These are phyloP conservation scores for Suhomyces taliae DNA, from an alignment of 1,139 yeast genomes.

Conservation along the genomic window DNA sequence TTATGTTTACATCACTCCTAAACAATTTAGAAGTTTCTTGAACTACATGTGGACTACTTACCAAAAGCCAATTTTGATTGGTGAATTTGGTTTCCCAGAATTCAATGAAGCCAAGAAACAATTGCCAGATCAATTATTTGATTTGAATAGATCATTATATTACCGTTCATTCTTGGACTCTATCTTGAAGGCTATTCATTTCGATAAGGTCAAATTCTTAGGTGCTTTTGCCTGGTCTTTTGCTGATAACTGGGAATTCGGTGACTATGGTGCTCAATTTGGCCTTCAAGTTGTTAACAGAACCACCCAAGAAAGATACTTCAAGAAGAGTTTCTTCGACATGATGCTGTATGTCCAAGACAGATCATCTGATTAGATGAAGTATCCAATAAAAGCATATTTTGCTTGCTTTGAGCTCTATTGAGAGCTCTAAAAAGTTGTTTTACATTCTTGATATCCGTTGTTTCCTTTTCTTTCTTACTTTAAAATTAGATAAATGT, in stretches of 20 bases:
- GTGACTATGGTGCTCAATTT: conserved; percentile 30
- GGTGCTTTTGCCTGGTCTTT: conserved; percentile 38
- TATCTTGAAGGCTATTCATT: conserved; percentile 24
- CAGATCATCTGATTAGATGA: conserved; percentile 5
- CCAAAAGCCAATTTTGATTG: conserved; percentile 22
- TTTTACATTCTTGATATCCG: too few relatives aligned
- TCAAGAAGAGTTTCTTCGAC: conserved; percentile 35
- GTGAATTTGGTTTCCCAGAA: conserved; percentile 38
- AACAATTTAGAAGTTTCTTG: conserved; percentile 18
- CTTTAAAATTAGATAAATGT: too few relatives aligned
- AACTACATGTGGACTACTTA: conserved; percentile 22
- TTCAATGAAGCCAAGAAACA: conserved; percentile 29
- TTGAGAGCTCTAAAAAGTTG: too few relatives aligned
- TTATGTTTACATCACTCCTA: conserved; percentile 24
- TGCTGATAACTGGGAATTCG: conserved; percentile 37
- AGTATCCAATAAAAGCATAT: too few relatives aligned
- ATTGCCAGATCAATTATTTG: conserved; percentile 27
- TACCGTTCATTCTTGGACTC: conserved; percentile 28
- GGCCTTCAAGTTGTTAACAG: conserved; percentile 37
- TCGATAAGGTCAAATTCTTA: conserved; percentile 28
- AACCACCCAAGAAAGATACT: conserved; percentile 29
- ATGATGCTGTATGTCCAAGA: conserved; percentile 17
- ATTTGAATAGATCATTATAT: conserved; percentile 30
- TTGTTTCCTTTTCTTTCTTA: too few relatives aligned
- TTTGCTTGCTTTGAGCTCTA: too few relatives aligned